Evolutionary conservation across 768 basidiomycete species (phyloP).

Genomic region (Suillus lakei): DNA sequence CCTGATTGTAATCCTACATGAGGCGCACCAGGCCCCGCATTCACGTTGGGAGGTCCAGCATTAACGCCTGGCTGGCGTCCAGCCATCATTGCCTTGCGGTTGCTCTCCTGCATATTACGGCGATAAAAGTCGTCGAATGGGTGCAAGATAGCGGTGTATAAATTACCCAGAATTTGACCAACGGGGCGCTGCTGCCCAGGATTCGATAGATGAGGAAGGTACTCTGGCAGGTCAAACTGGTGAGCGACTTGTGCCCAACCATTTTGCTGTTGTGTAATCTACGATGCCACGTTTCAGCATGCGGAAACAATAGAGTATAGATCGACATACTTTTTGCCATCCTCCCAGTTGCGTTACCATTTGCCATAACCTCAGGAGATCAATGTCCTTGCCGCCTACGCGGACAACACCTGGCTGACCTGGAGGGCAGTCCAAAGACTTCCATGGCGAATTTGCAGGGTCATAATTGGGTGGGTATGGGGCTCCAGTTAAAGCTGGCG

Average conservation of each 20-base stretch:
- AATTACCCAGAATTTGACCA: slow-evolving; percentile 55
- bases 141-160: slow-evolving; percentile 64
- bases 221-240: slow-evolving; percentile 66
- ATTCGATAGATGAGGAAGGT: slow-evolving; percentile 47
- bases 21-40: slow-evolving; percentile 20
- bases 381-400: slow-evolving; percentile 74
- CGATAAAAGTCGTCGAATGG: slow-evolving; percentile 78
- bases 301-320: slow-evolving; percentile 17
- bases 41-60: slow-evolving; percentile 15
- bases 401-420: slow-evolving; percentile 66
- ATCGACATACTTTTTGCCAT: slow-evolving; percentile 54
- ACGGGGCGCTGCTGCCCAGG: slow-evolving; percentile 53
- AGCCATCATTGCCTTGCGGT: slow-evolving; percentile 55
- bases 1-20: slow-evolving; percentile 24
- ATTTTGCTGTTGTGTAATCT: slow-evolving; percentile 54
- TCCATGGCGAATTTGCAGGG: slow-evolving; percentile 65
- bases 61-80: slow-evolving; percentile 36
- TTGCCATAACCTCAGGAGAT: slow-evolving; percentile 76
- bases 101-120: slow-evolving; percentile 63
- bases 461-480: slow-evolving; percentile 63
- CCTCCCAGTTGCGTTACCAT: slow-evolving; percentile 67
- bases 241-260: slow-evolving; percentile 59
- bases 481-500: slow-evolving; percentile 72
- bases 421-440: slow-evolving; percentile 61
- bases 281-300: slow-evolving; percentile 18